A percentile compares a stretch with the other conserved stretches of the same genome.
Conservation (phyloP, 306 rosid species). For the Amphicarpaea edgeworthii region DNA sequence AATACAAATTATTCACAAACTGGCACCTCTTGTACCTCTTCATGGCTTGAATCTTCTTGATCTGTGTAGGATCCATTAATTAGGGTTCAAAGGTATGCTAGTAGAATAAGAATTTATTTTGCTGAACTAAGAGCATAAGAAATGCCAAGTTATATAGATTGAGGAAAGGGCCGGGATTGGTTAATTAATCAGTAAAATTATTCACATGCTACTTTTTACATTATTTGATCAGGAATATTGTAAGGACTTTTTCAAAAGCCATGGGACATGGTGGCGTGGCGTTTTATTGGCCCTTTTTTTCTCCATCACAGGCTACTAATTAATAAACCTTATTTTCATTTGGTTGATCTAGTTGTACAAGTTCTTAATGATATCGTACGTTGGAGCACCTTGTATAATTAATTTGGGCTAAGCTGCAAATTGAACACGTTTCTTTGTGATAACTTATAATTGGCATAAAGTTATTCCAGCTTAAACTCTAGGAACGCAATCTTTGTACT, state of each 20-base stretch:
- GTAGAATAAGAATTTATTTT: slow-evolving; percentile 26
- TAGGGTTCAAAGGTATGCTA: background rate
- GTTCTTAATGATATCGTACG: no score
- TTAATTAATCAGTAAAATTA: slow-evolving; percentile 42
- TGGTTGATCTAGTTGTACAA: background rate
- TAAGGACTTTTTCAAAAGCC: slow-evolving; percentile 48
- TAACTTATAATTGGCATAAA: background rate
- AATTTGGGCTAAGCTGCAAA: slow-evolving; percentile 8
- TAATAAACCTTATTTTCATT: slow-evolving; percentile 2
- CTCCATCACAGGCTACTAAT: background rate
- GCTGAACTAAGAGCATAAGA: slow-evolving; percentile 43
- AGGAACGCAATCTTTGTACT: no score
- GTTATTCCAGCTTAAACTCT: no score
- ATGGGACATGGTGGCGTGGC: slow-evolving; percentile 54
- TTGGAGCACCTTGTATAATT: background rate
- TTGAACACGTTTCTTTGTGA: slow-evolving; percentile 29
- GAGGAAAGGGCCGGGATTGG: slow-evolving; percentile 27
- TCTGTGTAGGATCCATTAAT: slow-evolving; percentile 53
- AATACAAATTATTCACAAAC: slow-evolving; percentile 45
- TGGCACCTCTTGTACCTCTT: slow-evolving; percentile 47
- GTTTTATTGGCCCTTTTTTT: slow-evolving; percentile 52
- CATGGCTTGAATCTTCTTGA: slow-evolving; percentile 60
- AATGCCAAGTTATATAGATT: slow-evolving; percentile 43
- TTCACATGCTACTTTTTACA: slow-evolving; percentile 46
- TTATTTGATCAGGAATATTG: slow-evolving; percentile 44